Evolutionary conservation across 768 basidiomycete species (phyloP).

Genomic region (Strobilomyces confusus): DNA sequence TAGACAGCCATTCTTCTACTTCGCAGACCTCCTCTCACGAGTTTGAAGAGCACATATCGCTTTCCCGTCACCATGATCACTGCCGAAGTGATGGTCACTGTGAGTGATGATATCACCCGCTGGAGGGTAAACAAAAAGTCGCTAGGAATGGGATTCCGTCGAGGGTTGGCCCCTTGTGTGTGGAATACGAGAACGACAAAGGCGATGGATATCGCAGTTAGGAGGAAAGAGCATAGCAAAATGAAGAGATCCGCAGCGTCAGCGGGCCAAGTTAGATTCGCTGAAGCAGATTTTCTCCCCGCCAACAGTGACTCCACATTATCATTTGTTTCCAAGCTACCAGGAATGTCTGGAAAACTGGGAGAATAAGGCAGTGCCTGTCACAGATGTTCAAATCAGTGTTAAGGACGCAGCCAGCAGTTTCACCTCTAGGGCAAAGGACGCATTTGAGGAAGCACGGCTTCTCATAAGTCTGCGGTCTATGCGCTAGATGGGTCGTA

Average conservation of each 20-base stretch:
- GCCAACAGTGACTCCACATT: not conserved
- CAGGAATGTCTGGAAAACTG: not conserved
- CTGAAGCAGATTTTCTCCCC: not conserved
- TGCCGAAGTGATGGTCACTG: conserved; percentile 10
- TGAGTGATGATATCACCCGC: conserved; percentile 9
- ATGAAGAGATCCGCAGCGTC: conserved; percentile 9
- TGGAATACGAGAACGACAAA: conserved; percentile 5
- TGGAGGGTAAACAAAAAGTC: conserved; percentile 4
- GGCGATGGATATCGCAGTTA: conserved; percentile 1
- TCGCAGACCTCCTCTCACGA: conserved; percentile 8
- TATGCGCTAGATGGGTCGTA: too few relatives aligned
- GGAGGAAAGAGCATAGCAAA: conserved; percentile 4
- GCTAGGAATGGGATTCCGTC: not conserved
- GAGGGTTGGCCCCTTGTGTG: not conserved
- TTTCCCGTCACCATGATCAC: conserved; percentile 14
- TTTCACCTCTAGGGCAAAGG: not conserved
- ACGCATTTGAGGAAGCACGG: too few relatives aligned
- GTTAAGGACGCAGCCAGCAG: not conserved
- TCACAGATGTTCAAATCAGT: not conserved
- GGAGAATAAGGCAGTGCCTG: not conserved
- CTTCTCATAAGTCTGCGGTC: too few relatives aligned
- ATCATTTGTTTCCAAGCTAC: not conserved
- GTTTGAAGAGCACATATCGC: conserved; percentile 16
- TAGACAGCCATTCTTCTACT: conserved; percentile 14
- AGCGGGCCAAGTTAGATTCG: not conserved